Conservation (phyloP, 148 eudicot genomes). For the Camellia sinensis region DNA sequence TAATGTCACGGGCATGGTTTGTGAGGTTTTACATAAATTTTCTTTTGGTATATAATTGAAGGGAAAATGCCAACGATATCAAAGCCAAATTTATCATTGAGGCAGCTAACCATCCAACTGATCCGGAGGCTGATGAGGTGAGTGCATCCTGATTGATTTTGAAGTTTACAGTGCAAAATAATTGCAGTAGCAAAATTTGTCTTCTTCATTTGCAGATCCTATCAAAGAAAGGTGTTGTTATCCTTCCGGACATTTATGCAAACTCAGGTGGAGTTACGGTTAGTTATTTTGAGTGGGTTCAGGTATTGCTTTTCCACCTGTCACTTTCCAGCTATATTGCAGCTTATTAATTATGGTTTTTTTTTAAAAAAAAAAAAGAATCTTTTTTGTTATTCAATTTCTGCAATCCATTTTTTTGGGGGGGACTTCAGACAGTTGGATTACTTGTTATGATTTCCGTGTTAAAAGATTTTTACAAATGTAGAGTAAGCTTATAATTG, state of each 20-base stretch:
- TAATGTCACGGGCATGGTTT: neutral
- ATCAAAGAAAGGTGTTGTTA: conserved; percentile 80
- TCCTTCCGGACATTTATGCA: conserved; percentile 94
- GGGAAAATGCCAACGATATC: conserved; percentile 93
- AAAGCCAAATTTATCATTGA: conserved; percentile 90
- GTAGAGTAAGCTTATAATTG: neutral
- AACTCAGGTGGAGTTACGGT: conserved; percentile 98
- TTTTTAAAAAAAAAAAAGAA: neutral
- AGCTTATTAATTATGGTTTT: neutral
- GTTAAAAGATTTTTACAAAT: too few species aligned
- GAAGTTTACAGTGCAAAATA: neutral
- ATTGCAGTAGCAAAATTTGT: conserved; percentile 13
- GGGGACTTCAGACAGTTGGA: neutral
- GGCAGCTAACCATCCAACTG: conserved; percentile 98
- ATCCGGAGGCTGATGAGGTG: conserved; percentile 99
- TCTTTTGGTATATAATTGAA: conserved; percentile 26
- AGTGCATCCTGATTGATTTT: conserved; percentile 17
- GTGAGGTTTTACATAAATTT: neutral
- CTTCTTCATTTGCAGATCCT: conserved; percentile 52
- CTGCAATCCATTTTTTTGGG: too few species aligned
- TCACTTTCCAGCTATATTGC: neutral
- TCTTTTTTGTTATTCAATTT: neutral
- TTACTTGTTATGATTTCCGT: neutral
- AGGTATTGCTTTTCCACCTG: conserved; percentile 43
- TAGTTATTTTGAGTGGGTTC: conserved; percentile 99